phyloP scores from a whole-genome alignment of 2,329 filamentous ascomycete genomes.

The Tothia fuscella region DNA sequence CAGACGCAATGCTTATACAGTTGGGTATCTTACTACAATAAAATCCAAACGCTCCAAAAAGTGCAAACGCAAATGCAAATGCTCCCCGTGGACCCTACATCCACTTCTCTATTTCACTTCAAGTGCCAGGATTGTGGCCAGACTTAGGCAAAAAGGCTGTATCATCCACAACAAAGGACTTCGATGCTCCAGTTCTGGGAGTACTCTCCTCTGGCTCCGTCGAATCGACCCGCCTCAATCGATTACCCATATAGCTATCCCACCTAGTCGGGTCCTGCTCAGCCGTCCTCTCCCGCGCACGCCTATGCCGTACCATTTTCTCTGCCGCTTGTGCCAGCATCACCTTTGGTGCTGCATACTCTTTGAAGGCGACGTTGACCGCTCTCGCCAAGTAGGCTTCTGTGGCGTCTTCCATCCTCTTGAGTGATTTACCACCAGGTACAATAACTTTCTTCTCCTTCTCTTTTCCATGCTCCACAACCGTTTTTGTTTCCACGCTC shows the following conservation, averaged over 20 bases:
- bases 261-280: conserved; percentile 22
- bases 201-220: background rate
- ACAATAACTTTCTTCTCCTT: conserved; percentile 15
- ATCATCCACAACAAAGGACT: no score
- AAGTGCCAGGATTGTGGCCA: no score
- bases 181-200: no score
- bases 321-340: conserved; percentile 36
- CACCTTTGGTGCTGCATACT: conserved; percentile 31
- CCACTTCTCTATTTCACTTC: no score
- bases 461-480: conserved; percentile 25
- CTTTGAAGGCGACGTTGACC: conserved; percentile 18
- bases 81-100: no score
- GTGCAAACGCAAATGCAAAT: no score
- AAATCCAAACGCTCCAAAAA: no score
- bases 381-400: conserved; percentile 28
- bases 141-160: no score
- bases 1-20: no score
- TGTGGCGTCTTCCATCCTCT: conserved; percentile 33
- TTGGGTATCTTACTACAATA: no score
- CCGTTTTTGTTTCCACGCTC: conserved; percentile 15
- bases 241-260: conserved; percentile 26
- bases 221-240: background rate
- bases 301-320: conserved; percentile 34
- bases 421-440: conserved; percentile 31
- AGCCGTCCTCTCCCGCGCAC: conserved; percentile 29